Conservation (phyloP, 2,329 filamentous ascomycete species). For the Ceratocystis ficicola region DNA sequence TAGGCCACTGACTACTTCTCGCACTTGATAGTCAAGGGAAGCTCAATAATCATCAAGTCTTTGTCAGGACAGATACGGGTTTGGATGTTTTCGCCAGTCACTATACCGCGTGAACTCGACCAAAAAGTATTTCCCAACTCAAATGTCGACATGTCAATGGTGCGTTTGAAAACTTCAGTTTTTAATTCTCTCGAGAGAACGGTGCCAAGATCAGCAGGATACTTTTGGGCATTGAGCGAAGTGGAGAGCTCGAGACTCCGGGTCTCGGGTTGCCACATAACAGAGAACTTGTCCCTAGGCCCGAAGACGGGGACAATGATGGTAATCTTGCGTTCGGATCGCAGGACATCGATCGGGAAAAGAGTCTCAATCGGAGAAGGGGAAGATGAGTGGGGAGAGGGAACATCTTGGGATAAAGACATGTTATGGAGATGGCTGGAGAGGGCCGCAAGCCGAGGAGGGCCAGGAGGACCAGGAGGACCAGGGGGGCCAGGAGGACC, state of each 20-base stretch:
- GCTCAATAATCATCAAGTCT: not conserved
- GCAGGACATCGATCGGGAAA: not conserved
- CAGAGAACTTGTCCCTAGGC: not conserved
- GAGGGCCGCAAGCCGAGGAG: too few relatives aligned
- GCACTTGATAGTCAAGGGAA: not conserved
- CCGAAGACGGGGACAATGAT: not conserved
- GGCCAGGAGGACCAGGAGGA: not conserved
- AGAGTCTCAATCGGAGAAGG: not conserved
- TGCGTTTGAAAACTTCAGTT: not conserved
- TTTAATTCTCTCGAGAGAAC: not conserved
- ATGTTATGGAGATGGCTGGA: too few relatives aligned
- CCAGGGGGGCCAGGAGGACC: not conserved
- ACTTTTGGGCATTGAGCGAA: not conserved
- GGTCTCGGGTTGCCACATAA: not conserved
- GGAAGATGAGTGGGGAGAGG: not conserved
- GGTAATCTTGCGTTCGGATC: not conserved
- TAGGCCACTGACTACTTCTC: not conserved
- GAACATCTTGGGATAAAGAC: too few relatives aligned
- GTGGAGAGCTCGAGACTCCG: not conserved
- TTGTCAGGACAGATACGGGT: not conserved
- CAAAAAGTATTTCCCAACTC: not conserved
- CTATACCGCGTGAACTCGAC: not conserved
- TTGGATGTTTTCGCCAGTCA: not conserved
- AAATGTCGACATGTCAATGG: not conserved
- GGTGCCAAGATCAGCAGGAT: not conserved